Evolutionary conservation across 208 protist genomes (phyloP), one percentile per base, ranked within the genome.

Genomic region (Wallacemonas collosoma): DNA sequence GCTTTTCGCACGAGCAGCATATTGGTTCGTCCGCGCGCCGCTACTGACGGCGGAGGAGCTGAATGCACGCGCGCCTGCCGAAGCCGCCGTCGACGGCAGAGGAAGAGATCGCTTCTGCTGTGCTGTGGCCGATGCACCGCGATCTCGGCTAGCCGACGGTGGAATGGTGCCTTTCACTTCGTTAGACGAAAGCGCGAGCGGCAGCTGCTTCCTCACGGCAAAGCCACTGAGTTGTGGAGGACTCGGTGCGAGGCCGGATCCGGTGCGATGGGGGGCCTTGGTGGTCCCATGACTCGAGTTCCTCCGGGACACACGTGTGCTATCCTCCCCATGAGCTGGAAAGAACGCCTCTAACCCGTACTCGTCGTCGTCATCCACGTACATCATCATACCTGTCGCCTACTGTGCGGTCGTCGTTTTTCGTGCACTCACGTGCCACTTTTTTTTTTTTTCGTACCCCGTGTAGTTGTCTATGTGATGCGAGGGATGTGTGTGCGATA

Each of bases 301-400:
- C 45, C 8, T 1, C 8, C 45, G 45, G 12, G 45, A 50, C 0
- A 50, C 45, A 50, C 45, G 53, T 6, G 15, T 35, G 53, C 26
- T 57, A 17, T 5, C 17, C 6, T 38, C 53, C 6, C 0, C 53
- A 6, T 17, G 26, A 45, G 12, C 5, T 0, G 57, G 57, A 1
- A 65, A 48, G 40, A 65, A 65, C 5, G 36, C 4, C 43, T 48
- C 60, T 5, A 65, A 41, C 9, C 60, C 60, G 39, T 65, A 65
- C n/a, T 65, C 60, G 43, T 65, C 60, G 12, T 65, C 60, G 7
- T 44, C 60, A 26, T 26, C 26, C 41, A 4, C 60, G 50, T 50
- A 65, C 60, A 65, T 65, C 43, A 50, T 65, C n/a, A 36, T 50
- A 7, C 12, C 4, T 36, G 43, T 9, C 12, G 5, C 44, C 17